Base-by-base conservation (phyloP, 257 asterid species). In the Solanum pimpinellifolium region DNA sequence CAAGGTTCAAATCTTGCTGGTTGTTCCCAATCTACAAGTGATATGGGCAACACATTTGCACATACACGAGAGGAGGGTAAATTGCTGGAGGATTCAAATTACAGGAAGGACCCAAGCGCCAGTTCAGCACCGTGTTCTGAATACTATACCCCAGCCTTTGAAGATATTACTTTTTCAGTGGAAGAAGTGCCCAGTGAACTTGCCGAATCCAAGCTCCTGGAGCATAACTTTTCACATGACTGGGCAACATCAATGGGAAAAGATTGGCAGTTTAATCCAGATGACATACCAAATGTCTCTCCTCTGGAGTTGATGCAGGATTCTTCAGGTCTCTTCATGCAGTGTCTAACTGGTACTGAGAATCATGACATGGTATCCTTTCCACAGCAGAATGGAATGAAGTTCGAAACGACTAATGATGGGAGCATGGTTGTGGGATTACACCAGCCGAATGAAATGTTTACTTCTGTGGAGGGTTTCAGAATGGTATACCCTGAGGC, bases 191-290 rank as follows among this genome's bases (percentile, higher is more conserved):
- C 92, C 85, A 84, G 89, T 72, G 95, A 91, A 89, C 85, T 89
- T 88, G 88, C 89, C 60, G 92, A 90, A 66, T 83, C 86, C 47
- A 89, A 89, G 89, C 92, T 89, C 89, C 92, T 89, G 76, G 98
- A 92, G 83, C 91, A 89, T 20, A 94, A 91, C 87, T 77, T 91
- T 84, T 80, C 93, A 56, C 87, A 93, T 42, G 98, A 92, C 85
- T 94, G 97, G 96, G 93, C 88, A 27, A 20, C 92, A 81, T 92
- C 94, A 52, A 27, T 89, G 33, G 94, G 88, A 49, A 94, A 88
- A 87, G 97, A 96, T 87, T 96, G 97, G 95, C 94, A 83, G 78
- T 87, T 91, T 46, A 91, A 91, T 90, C 89, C 94, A 27, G 92
- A 90, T 89, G 97, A 94, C 83, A 86, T 95, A 85, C 92, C 95